These are phyloP conservation scores for Nannizziopsis barbatae DNA, from an alignment of 2,329 filamentous ascomycete species.

Conservation along the genomic window DNA sequence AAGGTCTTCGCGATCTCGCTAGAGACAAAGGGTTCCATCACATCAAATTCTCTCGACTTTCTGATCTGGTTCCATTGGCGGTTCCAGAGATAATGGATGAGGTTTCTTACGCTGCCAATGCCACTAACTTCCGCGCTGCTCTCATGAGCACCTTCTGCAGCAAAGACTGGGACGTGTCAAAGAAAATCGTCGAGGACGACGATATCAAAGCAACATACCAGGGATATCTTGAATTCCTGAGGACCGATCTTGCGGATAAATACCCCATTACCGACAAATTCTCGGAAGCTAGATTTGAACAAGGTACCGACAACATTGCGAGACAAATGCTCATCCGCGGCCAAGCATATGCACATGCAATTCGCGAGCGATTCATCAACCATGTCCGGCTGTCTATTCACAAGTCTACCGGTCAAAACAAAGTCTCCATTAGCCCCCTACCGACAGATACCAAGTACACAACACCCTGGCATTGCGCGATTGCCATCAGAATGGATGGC, in stretches of 20 bases:
- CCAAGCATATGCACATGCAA: slow-evolving; percentile 1
- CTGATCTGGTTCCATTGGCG: neutral
- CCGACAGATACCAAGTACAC: slow-evolving; percentile 1
- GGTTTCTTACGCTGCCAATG: slow-evolving; percentile 6
- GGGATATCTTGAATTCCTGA: slow-evolving; percentile 1
- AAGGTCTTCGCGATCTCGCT: neutral
- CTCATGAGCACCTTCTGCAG: slow-evolving; percentile 4
- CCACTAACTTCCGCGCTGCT: slow-evolving; percentile 5
- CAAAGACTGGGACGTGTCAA: slow-evolving; percentile 1
- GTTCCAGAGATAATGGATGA: neutral
- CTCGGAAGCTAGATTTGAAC: neutral
- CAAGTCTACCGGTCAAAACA: slow-evolving; percentile 6
- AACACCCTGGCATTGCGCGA: slow-evolving; percentile 5
- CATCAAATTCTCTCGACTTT: slow-evolving; percentile 2
- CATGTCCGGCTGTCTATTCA: slow-evolving; percentile 5
- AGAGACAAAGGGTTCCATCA: neutral
- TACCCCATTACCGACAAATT: neutral
- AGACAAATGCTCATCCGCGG: slow-evolving; percentile 4
- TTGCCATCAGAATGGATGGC: slow-evolving; percentile 2
- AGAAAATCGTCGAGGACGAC: slow-evolving; percentile 1
- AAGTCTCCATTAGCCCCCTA: slow-evolving; percentile 6
- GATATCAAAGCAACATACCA: neutral
- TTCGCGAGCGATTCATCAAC: slow-evolving; percentile 4
- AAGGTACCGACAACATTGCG: slow-evolving; percentile 1
- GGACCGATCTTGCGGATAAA: neutral